These are phyloP conservation scores for Vicia sativa DNA, from an alignment of 306 rosid genomes.

Conservation along the genomic window DNA sequence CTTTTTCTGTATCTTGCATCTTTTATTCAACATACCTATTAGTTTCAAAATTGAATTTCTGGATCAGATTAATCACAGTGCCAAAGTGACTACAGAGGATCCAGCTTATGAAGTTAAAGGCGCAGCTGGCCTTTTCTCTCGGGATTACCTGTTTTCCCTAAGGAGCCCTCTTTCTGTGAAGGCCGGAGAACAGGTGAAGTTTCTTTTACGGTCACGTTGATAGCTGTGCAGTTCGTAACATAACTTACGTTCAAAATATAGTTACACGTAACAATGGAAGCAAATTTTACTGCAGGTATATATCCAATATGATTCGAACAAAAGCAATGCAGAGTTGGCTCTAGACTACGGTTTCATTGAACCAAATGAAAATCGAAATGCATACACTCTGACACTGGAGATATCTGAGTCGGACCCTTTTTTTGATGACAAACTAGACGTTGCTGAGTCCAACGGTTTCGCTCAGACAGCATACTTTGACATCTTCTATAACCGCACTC, in stretches of 20 bases:
- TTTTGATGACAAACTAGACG: conserved; percentile 78
- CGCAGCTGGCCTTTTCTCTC: conserved; percentile 86
- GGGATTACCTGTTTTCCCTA: conserved; percentile 82
- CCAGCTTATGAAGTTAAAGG: conserved; percentile 87
- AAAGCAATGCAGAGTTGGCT: conserved; percentile 95
- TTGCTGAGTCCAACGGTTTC: conserved; percentile 81
- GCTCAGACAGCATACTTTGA: conserved; percentile 76
- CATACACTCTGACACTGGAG: conserved; percentile 71
- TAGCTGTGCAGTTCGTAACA: conserved; percentile 5
- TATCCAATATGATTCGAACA: conserved; percentile 83
- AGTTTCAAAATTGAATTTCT: conserved; percentile 29
- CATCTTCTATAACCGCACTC: conserved; percentile 57
- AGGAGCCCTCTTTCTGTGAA: conserved; percentile 79
- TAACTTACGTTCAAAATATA: conserved; percentile 3
- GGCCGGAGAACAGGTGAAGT: conserved; percentile 87
- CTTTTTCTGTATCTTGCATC: conserved; percentile 18
- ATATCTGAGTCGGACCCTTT: conserved; percentile 84
- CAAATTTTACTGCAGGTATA: conserved; percentile 56
- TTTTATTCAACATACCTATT: not conserved
- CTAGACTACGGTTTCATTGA: conserved; percentile 93
- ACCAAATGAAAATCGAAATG: conserved; percentile 55
- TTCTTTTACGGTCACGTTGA: conserved; percentile 4
- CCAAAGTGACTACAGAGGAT: conserved; percentile 72
- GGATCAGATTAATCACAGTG: conserved; percentile 83
- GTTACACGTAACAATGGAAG: conserved; percentile 20